Percentiles rank a stretch among this genome's conserved stretches.
phyloP scores from a whole-genome alignment of 208 protist species.

The Acanthamoeba lenticulata region DNA sequence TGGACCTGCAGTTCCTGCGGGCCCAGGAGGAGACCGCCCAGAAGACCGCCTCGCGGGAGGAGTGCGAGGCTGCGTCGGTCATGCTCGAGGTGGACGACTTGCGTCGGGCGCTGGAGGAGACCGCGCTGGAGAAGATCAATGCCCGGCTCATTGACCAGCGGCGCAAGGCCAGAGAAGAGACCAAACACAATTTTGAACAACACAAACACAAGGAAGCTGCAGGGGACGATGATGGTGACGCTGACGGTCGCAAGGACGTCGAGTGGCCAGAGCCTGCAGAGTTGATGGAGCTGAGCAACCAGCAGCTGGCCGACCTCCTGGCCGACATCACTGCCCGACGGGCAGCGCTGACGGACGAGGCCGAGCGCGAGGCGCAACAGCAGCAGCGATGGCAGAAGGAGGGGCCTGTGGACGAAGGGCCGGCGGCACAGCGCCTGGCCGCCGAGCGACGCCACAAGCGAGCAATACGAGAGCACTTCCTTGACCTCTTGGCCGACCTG shows the following conservation, averaged over 20 bases:
- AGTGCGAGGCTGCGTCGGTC: background rate
- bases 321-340: background rate
- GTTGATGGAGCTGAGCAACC: conserved; percentile 35
- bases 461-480: background rate
- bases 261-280: background rate
- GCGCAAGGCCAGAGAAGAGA: background rate
- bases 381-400: background rate
- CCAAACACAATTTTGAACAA: background rate
- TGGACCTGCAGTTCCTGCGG: conserved; percentile 3
- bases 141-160: background rate
- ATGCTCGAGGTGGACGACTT: conserved; percentile 1
- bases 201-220: background rate
- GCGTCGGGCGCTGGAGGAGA: background rate
- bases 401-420: too few relatives aligned
- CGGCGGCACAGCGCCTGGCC: background rate
- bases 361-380: background rate
- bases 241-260: background rate
- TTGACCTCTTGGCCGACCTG: background rate
- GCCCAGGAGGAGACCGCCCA: conserved; percentile 7
- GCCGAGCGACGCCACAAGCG: conserved; percentile 6
- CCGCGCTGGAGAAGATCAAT: background rate
- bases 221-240: background rate
- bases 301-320: background rate
- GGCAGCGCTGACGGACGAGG: background rate
- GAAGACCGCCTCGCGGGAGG: background rate